Evolutionary conservation across 257 asterid genomes (phyloP), one percentile per base, ranked within the genome.

Genomic region (Lycium ferocissimum): DNA sequence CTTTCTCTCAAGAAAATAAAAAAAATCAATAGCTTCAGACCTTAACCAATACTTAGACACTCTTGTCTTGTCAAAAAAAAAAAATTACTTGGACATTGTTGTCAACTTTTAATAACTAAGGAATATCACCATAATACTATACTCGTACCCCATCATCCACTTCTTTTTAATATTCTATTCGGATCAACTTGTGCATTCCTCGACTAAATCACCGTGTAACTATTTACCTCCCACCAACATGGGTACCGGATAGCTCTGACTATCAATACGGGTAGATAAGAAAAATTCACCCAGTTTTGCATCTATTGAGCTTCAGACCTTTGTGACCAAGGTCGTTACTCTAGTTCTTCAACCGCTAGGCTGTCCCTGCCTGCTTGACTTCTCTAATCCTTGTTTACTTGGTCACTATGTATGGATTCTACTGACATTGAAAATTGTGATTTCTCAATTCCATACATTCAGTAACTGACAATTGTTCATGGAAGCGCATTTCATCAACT

Each of bases 1-100:
- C 62, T 75, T 4, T 17, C 61, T 75, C 62, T 75, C 13, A 26
- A 26, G 33, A 26, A 26, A 26, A 26, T 26, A 49, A 4, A 22
- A 4, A 12, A 72, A 75, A 22, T 75, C 43, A 75, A 12, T 75
- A 47, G 43, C 81, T 75, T 75, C 81, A 13, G 12, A 33, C 81
- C 62, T 49, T 35, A 66, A 66, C 72, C 47, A 66, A 33, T 33
- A 66, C n/a, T 33, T 26, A 11, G 45, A 66, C 33, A 26, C 33
- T 26, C 33, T 26, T 26, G 33, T 26, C 33, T 26, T 26, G 33
- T 26, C 33, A 26, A 26, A 26, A 26, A 26, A 26, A 26, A 26
- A 26, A 26, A 26, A 26, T 26, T 33, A 66, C n/a, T 33, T 11
- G 5, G 45, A 66, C 10, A 66, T 66, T 66, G 73, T 35, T 66